Base-by-base conservation (phyloP, 441 rosid species). In the Aquilaria agallochum region DNA sequence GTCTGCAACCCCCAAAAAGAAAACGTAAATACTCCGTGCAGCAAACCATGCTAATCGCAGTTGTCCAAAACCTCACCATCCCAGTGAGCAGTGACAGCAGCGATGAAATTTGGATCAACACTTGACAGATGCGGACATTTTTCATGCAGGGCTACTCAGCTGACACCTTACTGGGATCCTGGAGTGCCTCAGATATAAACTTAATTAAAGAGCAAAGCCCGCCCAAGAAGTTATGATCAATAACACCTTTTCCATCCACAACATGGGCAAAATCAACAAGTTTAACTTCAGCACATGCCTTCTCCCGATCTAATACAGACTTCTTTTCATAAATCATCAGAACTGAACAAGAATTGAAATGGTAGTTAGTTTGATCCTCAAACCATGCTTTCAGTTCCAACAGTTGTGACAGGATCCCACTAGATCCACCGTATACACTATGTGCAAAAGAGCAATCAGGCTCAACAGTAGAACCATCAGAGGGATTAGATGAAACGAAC, bases 261-360 rank as follows among this genome's bases (percentile, higher is more conserved):
- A 88, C 93, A 76, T 95, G 99, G 63, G 99, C 98, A 66, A 95
- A 95, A 83, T 95, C 99, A 44, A 95, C 72, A 55, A 95, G 98
- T 71, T 88, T 92, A 9, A 90, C 77, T 72, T 71, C 71, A 31
- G 85, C 80, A 40, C 73, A 60, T 55, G 78, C 69, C 66, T 60
- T 53, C 50, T 32, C 72, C 56, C 81, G 84, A 5, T 64, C 58
- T 63, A 76, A 56, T 51, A 76, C 33, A 11, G 74, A 68, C 32
- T 83, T 92, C 71, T 86, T 83, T 31, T 85, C 97, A 63, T 74
- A 88, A 5, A 85, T 54, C 75, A 95, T 63, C 8, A 95, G 87
- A 68, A 92, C 75, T 13, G 98, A 95, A 78, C 95, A 88, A 12
- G 98, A 88, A 72, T 85, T 72, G 75, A 95, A 87, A 78, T 88